Conservation (phyloP, 805 yeast genomes). For the Schizosaccharomyces osmophilus region DNA sequence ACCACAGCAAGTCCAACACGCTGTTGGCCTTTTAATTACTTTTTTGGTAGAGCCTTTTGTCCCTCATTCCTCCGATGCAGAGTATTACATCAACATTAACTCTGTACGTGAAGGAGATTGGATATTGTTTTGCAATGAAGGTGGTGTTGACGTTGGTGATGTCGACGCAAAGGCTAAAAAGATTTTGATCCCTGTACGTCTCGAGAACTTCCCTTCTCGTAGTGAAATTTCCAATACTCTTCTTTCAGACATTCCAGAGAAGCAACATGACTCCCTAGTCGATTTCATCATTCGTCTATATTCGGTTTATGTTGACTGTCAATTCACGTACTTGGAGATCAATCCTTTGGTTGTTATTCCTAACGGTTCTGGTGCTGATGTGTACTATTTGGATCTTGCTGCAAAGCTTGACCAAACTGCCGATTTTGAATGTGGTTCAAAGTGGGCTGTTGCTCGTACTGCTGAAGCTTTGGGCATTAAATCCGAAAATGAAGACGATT, state of each 20-base stretch:
- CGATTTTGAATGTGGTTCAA: conserved; percentile 25
- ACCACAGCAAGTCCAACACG: conserved; percentile 18
- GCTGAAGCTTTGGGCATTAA: conserved; percentile 18
- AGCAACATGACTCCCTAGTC: conserved; percentile 18
- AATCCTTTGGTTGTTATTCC: conserved; percentile 24
- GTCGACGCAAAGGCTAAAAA: conserved; percentile 23
- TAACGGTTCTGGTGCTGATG: conserved; percentile 14
- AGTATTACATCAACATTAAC: conserved; percentile 25
- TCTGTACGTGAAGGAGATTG: conserved; percentile 25
- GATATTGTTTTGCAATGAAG: conserved; percentile 25
- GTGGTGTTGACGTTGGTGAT: conserved; percentile 25
- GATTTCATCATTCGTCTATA: conserved; percentile 23
- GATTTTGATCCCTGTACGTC: conserved; percentile 21
- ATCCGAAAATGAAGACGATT: conserved; percentile 5
- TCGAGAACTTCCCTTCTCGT: conserved; percentile 19
- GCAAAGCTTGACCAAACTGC: conserved; percentile 26
- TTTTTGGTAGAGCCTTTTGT: conserved; percentile 25
- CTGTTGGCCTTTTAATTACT: conserved; percentile 18
- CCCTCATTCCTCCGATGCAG: conserved; percentile 22
- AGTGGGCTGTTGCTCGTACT: conserved; percentile 24
- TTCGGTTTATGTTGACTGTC: conserved; percentile 23
- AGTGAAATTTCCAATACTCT: conserved; percentile 14
- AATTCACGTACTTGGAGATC: conserved; percentile 24
- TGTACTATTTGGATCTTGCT: conserved; percentile 23
- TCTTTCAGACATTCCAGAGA: conserved; percentile 18